phyloP scores from a whole-genome alignment of 2,329 filamentous ascomycete genomes.

The Cercospora citrullina region DNA sequence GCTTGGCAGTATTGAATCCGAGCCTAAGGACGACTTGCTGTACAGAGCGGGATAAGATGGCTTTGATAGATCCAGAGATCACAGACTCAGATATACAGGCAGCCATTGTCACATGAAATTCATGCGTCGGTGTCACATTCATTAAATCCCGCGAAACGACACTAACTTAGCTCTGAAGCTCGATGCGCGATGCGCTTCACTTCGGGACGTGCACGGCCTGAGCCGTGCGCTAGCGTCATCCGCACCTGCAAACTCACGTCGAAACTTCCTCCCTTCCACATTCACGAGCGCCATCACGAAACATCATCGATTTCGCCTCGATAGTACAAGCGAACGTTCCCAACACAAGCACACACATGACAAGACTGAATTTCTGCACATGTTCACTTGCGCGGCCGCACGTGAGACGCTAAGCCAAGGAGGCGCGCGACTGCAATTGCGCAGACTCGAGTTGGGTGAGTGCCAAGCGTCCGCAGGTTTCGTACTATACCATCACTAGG shows the following conservation, averaged over 20 bases:
- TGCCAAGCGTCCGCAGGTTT: not conserved
- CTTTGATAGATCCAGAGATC: not conserved
- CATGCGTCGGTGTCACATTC: slow-evolving; percentile 10
- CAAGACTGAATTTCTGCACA: not conserved
- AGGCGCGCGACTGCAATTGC: not conserved
- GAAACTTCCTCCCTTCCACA: slow-evolving; percentile 9
- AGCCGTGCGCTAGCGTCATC: slow-evolving; percentile 8
- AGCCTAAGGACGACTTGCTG: not conserved
- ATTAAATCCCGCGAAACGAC: not conserved
- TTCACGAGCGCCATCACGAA: not conserved
- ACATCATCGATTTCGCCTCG: not conserved
- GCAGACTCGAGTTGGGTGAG: slow-evolving; percentile 4
- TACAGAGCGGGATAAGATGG: not conserved
- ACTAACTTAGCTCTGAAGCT: slow-evolving; percentile 1
- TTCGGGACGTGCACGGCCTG: slow-evolving; percentile 3
- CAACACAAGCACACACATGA: not conserved
- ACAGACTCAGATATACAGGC: not conserved
- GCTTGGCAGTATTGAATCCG: not conserved
- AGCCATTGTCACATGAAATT: not conserved
- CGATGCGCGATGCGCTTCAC: slow-evolving; percentile 2
- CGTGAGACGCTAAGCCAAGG: slow-evolving; percentile 6
- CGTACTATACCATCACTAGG: not conserved
- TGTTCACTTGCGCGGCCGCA: slow-evolving; percentile 3
- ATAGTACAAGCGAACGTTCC: not conserved
- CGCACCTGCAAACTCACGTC: slow-evolving; percentile 11